These are phyloP conservation scores for Ganoderma meredithae DNA, from an alignment of 1,284 basidiomycete genomes.

Conservation along the genomic window DNA sequence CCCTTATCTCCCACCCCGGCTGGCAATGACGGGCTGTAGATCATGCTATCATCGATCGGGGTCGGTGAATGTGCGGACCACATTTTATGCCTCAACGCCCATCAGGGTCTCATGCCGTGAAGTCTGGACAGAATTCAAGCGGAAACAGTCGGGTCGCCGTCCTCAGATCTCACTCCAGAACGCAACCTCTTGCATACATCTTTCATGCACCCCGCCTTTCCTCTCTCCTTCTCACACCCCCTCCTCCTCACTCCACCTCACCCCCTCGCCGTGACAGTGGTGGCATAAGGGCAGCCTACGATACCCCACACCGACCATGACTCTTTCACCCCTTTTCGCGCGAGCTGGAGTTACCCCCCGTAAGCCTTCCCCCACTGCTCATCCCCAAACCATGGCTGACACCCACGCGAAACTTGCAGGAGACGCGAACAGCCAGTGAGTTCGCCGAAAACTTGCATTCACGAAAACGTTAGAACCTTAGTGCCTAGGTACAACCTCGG, in stretches of 20 bases:
- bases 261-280: slow-evolving; percentile 12
- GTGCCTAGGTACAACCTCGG: slow-evolving; percentile 64
- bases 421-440: slow-evolving; percentile 31
- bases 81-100: neutral
- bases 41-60: slow-evolving; percentile 12
- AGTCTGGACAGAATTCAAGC: slow-evolving; percentile 16
- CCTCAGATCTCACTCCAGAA: slow-evolving; percentile 25
- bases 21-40: neutral
- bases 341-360: slow-evolving; percentile 16
- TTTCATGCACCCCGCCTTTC: slow-evolving; percentile 12
- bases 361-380: slow-evolving; percentile 16
- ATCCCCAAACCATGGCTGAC: slow-evolving; percentile 8
- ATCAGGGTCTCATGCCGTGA: slow-evolving; percentile 2
- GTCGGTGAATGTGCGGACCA: slow-evolving; percentile 17
- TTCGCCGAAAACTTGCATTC: neutral
- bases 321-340: slow-evolving; percentile 16
- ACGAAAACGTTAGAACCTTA: neutral
- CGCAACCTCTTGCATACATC: slow-evolving; percentile 4
- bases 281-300: slow-evolving; percentile 19
- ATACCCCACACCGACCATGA: slow-evolving; percentile 17
- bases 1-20: slow-evolving; percentile 1
- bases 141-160: slow-evolving; percentile 10
- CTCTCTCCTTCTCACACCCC: slow-evolving; percentile 10
- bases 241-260: slow-evolving; percentile 12
- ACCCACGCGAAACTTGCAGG: slow-evolving; percentile 8